phyloP scores from a whole-genome alignment of 2,329 filamentous ascomycete species.

The Hymenoscyphus linearis region DNA sequence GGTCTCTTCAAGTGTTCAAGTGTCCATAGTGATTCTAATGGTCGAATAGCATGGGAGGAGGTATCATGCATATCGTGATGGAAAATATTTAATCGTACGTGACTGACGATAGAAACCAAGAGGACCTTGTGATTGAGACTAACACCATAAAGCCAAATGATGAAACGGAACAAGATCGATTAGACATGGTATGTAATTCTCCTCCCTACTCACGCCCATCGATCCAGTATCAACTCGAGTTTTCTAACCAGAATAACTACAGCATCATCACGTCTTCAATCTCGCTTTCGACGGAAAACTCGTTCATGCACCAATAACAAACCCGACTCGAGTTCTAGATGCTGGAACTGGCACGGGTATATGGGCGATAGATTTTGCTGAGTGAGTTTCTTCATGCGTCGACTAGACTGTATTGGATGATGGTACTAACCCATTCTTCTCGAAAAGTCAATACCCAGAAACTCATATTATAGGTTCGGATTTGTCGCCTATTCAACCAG shows the following conservation, averaged over 20 bases:
- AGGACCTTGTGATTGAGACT: neutral
- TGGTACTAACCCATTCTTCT: neutral
- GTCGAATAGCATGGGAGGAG: conserved; percentile 17
- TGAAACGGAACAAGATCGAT: conserved; percentile 26
- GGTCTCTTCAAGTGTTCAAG: neutral
- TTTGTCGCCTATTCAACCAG: conserved; percentile 26
- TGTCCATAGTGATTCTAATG: neutral
- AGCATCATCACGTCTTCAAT: conserved; percentile 24
- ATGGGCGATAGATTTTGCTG: conserved; percentile 19
- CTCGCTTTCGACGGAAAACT: conserved; percentile 22
- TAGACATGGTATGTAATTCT: conserved; percentile 15
- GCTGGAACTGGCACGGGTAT: conserved; percentile 21
- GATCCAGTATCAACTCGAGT: neutral
- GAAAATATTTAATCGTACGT: conserved; percentile 20
- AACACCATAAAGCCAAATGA: conserved; percentile 22
- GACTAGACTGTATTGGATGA: neutral
- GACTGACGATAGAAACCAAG: neutral
- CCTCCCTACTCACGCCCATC: too few relatives aligned
- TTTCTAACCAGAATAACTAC: conserved; percentile 10
- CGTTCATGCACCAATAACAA: conserved; percentile 22
- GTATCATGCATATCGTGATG: conserved; percentile 23
- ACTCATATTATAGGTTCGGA: conserved; percentile 24
- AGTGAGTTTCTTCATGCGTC: conserved; percentile 1
- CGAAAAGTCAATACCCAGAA: conserved; percentile 16
- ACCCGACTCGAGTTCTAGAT: conserved; percentile 26